A percentile compares a stretch with the other conserved stretches of the same genome.
phyloP scores from a whole-genome alignment of 208 protist species.

The Wallacemonas collosoma region DNA sequence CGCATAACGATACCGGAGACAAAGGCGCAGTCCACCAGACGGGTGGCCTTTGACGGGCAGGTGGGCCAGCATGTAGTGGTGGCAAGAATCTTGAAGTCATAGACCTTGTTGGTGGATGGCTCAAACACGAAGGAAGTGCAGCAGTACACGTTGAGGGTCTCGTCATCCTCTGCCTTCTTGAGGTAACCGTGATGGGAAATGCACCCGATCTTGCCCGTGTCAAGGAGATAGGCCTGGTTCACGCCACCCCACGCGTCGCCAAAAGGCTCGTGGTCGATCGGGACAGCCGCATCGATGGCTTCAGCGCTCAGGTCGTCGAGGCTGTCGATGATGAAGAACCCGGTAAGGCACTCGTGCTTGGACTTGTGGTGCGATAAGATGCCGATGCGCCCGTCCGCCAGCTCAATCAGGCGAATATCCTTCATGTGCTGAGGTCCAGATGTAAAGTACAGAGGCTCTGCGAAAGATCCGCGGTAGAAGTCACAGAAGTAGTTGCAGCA shows the following conservation, averaged over 20 bases:
- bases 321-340: conserved; percentile 48
- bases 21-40: conserved; percentile 21
- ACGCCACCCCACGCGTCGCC: conserved; percentile 62
- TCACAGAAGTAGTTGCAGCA: conserved; percentile 55
- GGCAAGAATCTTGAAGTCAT: conserved; percentile 39
- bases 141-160: conserved; percentile 55
- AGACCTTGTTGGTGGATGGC: conserved; percentile 47
- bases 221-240: conserved; percentile 61
- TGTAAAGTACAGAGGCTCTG: conserved; percentile 54
- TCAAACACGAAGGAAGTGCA: conserved; percentile 67
- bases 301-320: conserved; percentile 48
- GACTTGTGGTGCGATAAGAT: conserved; percentile 65
- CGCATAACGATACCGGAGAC: conserved; percentile 22
- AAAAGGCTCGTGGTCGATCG: conserved; percentile 68
- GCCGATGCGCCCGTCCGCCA: conserved; percentile 49
- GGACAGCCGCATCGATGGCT: conserved; percentile 46
- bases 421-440: conserved; percentile 62
- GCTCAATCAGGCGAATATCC: conserved; percentile 54
- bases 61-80: conserved; percentile 15
- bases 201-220: conserved; percentile 53
- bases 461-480: conserved; percentile 43
- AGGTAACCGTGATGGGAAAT: conserved; percentile 72
- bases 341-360: conserved; percentile 43
- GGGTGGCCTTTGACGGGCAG: conserved; percentile 12
- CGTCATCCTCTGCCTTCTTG: conserved; percentile 23